A percentile compares a stretch with the other conserved stretches of the same genome.
Conservation (phyloP, 768 basidiomycete genomes). For the Termitomyces eurrhizus region DNA sequence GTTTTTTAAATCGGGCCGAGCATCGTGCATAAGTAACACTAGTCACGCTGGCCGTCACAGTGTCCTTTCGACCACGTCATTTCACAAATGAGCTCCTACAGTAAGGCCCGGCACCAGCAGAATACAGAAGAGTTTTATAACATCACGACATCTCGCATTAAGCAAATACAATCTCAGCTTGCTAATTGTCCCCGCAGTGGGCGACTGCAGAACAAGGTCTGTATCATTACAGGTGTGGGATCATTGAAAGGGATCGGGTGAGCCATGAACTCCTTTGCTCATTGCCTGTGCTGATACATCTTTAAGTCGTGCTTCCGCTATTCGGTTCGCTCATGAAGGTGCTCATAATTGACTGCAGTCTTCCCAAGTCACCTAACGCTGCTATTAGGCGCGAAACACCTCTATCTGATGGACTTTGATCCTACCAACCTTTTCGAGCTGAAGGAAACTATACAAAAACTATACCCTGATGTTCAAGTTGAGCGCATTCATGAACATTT, state of each 20-base stretch:
- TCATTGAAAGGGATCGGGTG: conserved; percentile 90
- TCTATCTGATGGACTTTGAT: conserved; percentile 74
- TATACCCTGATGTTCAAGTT: conserved; percentile 81
- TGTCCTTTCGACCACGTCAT: not conserved
- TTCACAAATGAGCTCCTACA: conserved; percentile 31
- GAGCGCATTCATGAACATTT: not conserved
- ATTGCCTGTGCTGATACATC: not conserved
- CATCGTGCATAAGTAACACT: not conserved
- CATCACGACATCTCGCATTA: conserved; percentile 60
- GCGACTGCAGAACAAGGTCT: conserved; percentile 74
- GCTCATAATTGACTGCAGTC: not conserved
- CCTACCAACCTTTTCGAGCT: conserved; percentile 65
- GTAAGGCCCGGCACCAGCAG: conserved; percentile 26
- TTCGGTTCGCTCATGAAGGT: conserved; percentile 83
- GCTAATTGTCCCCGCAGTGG: conserved; percentile 44
- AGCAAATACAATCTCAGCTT: conserved; percentile 68
- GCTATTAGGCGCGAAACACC: conserved; percentile 61
- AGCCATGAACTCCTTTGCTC: conserved; percentile 16
- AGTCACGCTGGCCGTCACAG: not conserved
- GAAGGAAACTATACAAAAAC: conserved; percentile 58
- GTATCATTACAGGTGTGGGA: conserved; percentile 84
- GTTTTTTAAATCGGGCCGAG: not conserved
- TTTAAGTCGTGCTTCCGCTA: conserved; percentile 62
- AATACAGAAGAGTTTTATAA: conserved; percentile 50
- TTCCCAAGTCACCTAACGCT: not conserved